phyloP scores from a whole-genome alignment of 2,329 filamentous ascomycete species.

The Ascosphaera acerosa region DNA sequence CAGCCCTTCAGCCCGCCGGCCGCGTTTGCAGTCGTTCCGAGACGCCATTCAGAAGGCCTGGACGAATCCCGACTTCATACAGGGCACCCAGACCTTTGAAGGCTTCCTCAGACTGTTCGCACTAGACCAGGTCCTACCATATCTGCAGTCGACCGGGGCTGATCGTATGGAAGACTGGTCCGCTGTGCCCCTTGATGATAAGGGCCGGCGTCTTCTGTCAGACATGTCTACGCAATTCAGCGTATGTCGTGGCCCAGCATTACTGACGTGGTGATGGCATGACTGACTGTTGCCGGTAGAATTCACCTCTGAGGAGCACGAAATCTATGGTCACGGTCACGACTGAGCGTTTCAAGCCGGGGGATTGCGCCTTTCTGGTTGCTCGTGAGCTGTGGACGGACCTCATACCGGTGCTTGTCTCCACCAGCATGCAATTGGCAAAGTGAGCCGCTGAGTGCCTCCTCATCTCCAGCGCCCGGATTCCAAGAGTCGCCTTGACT shows the following conservation, averaged over 20 bases:
- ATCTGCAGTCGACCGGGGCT: conserved; percentile 47
- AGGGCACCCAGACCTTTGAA: conserved; percentile 45
- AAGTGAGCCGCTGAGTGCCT: no score
- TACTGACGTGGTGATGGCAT: conserved; percentile 1
- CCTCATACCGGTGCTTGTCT: conserved; percentile 57
- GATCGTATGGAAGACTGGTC: conserved; percentile 67
- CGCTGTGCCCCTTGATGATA: conserved; percentile 44
- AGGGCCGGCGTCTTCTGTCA: conserved; percentile 54
- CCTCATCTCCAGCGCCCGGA: no score
- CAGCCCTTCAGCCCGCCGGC: conserved; percentile 41
- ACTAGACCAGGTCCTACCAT: conserved; percentile 55
- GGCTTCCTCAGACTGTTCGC: conserved; percentile 60
- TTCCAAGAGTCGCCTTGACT: no score
- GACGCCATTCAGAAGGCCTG: conserved; percentile 61
- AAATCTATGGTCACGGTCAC: conserved; percentile 85
- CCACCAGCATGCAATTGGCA: conserved; percentile 60
- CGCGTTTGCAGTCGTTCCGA: conserved; percentile 51
- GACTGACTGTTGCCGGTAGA: conserved; percentile 18
- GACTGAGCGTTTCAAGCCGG: conserved; percentile 63
- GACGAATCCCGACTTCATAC: conserved; percentile 43
- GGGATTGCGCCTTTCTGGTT: conserved; percentile 44
- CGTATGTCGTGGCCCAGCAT: conserved; percentile 23
- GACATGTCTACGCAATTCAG: conserved; percentile 54
- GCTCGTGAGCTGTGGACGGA: conserved; percentile 69
- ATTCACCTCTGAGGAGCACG: conserved; percentile 58